These are phyloP conservation scores for Calonectria hongkongensis DNA, from an alignment of 2,329 filamentous ascomycete genomes.

Conservation along the genomic window DNA sequence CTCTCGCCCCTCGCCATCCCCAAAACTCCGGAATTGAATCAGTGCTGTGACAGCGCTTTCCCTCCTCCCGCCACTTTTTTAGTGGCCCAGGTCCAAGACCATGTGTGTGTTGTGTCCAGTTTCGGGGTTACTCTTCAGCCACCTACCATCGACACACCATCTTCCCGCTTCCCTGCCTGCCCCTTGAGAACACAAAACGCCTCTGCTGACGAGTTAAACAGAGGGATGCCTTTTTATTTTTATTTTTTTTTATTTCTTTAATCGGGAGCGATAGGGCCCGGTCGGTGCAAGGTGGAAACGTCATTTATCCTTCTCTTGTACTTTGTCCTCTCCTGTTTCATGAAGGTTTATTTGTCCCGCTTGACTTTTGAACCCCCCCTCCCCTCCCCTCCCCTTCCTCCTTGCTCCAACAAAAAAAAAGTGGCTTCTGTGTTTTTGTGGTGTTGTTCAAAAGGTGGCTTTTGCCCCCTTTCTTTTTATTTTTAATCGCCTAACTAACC, in stretches of 20 bases:
- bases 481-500: background rate
- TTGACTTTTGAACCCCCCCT: background rate
- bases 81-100: conserved; percentile 9
- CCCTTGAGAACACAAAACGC: background rate
- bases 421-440: conserved; percentile 4
- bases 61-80: conserved; percentile 15
- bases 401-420: background rate
- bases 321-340: background rate
- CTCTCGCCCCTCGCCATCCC: background rate
- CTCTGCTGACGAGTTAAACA: background rate
- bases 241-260: background rate
- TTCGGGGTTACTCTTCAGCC: conserved; percentile 15
- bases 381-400: too few species aligned
- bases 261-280: background rate
- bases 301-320: background rate
- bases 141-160: conserved; percentile 17
- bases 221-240: too few species aligned
- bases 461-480: background rate
- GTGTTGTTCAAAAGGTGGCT: conserved; percentile 15
- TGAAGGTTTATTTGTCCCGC: background rate
- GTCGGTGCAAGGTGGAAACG: background rate
- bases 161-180: conserved; percentile 6
- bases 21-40: conserved; percentile 9
- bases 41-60: background rate
- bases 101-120: background rate